A percentile compares a stretch with the other conserved stretches of the same genome.
Evolutionary conservation across 345 rosid species (phyloP).

Genomic region (Clausena lansium): DNA sequence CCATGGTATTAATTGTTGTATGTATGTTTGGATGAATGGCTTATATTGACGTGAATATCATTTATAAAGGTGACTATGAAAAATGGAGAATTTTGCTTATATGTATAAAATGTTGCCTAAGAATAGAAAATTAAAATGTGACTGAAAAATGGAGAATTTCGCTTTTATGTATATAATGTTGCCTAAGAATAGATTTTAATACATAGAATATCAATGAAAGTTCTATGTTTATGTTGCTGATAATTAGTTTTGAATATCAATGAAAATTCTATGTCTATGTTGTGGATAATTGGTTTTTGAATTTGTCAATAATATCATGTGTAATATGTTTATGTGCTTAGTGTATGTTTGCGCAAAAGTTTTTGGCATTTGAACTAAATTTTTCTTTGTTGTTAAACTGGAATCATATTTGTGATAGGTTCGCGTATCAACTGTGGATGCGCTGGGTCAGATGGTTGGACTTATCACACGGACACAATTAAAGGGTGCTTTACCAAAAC

Average conservation of each 20-base stretch:
- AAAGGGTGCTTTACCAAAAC: conserved; percentile 89
- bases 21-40: background rate
- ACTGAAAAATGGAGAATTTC: background rate
- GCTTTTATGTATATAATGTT: background rate
- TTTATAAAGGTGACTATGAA: background rate
- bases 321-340: background rate
- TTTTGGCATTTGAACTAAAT: conserved; percentile 1
- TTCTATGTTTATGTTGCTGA: no score
- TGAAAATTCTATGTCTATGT: background rate
- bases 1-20: background rate
- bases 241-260: background rate
- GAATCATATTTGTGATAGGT: conserved; percentile 53
- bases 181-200: no score
- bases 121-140: background rate
- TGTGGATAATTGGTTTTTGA: background rate
- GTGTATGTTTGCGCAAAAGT: background rate
- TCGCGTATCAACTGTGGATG: conserved; percentile 85
- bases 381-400: background rate
- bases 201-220: background rate
- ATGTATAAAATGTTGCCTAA: background rate
- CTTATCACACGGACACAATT: conserved; percentile 77
- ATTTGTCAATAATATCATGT: background rate
- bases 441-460: conserved; percentile 96
- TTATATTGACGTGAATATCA: background rate
- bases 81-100: background rate